Evolutionary conservation across 441 rosid species (phyloP).

Genomic region (Manihot esculenta): DNA sequence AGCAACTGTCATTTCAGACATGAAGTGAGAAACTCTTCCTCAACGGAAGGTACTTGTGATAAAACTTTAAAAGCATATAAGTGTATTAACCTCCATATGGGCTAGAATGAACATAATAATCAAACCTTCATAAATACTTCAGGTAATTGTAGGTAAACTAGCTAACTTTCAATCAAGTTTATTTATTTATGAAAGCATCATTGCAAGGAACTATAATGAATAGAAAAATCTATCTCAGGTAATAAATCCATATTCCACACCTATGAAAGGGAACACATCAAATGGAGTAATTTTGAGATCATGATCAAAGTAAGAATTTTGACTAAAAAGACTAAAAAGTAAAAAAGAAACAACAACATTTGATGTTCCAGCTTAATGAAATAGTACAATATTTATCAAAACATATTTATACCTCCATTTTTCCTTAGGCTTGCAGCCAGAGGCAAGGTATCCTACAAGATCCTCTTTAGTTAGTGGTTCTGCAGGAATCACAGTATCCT

Average conservation of each 20-base stretch:
- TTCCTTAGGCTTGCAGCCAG: constrained; percentile 92
- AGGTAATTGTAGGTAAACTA: neutral
- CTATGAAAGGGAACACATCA: neutral
- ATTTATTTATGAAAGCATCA: neutral
- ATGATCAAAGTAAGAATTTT: neutral
- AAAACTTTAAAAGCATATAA: neutral
- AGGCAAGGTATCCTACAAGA: constrained; percentile 81
- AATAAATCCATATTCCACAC: neutral
- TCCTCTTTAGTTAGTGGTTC: constrained; percentile 88
- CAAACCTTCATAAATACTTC: neutral
- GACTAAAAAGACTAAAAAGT: neutral
- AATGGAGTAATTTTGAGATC: neutral
- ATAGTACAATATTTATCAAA: neutral
- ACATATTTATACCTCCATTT: constrained; percentile 66
- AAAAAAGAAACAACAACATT: neutral
- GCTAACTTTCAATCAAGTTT: neutral
- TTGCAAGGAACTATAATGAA: neutral
- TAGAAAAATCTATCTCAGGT: neutral
- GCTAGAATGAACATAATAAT: neutral
- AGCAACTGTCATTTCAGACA: too few relatives aligned
- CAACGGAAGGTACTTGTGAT: neutral
- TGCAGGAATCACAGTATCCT: constrained; percentile 61
- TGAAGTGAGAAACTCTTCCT: neutral
- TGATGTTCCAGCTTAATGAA: neutral
- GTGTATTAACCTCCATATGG: too few relatives aligned